A percentile compares a stretch with the other conserved stretches of the same genome.
These are phyloP conservation scores for Rhodotorula sp. DNA, from an alignment of 1,284 basidiomycete genomes.

Conservation along the genomic window DNA sequence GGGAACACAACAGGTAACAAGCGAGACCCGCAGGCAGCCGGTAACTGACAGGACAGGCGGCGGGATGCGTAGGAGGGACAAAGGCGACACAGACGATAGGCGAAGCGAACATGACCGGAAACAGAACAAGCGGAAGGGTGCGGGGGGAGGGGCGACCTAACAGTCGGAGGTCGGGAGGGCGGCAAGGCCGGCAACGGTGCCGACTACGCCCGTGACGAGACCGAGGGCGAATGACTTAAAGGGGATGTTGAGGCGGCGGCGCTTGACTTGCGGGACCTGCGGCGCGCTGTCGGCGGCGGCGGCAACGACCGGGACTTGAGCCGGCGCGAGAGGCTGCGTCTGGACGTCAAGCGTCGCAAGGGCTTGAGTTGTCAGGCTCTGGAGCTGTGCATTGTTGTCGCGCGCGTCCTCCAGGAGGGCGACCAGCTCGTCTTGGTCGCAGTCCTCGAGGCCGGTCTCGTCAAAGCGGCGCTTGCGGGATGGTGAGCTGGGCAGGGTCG, in stretches of 20 bases:
- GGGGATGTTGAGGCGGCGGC: constrained; percentile 15
- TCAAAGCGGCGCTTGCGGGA: constrained; percentile 9
- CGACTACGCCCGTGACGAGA: constrained; percentile 12
- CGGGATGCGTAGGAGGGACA: not conserved
- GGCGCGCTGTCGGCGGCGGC: not conserved
- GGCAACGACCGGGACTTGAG: not conserved
- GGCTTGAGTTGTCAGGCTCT: no score
- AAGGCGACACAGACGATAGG: not conserved
- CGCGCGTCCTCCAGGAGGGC: not conserved
- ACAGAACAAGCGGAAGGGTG: not conserved
- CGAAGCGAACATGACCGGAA: not conserved
- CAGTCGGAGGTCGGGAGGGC: constrained; percentile 10
- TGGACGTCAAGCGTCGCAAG: not conserved
- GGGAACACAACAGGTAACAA: not conserved
- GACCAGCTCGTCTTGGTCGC: not conserved
- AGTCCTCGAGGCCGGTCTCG: not conserved
- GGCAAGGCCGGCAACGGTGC: constrained; percentile 15
- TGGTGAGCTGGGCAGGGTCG: not conserved
- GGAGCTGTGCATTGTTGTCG: not conserved
- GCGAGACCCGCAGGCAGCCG: not conserved
- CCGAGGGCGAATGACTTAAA: constrained; percentile 14
- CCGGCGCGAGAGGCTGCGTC: not conserved
- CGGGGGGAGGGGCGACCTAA: not conserved
- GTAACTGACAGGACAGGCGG: not conserved
- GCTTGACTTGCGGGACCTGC: constrained; percentile 3